Base-by-base conservation (phyloP, 805 yeast genomes). In the Cyberlindnera americana region DNA sequence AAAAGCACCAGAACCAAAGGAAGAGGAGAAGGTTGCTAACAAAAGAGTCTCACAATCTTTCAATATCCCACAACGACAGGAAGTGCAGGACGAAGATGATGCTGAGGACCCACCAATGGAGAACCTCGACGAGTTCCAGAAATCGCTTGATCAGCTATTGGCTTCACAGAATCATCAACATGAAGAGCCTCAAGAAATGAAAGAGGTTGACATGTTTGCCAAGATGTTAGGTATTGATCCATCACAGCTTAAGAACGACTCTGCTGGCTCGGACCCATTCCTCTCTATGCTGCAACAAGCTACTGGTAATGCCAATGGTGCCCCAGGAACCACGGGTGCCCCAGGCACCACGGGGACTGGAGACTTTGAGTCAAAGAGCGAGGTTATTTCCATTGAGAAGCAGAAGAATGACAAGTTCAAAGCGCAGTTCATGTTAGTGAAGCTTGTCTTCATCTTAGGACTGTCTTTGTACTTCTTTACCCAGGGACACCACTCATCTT, bases 11-110 rank as follows among this genome's bases (percentile, higher is more conserved):
- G 23, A 27, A 9, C 18, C 34, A 14, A 5, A 9, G 19, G 15
- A n/a, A 12, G 19, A 16, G 21, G 8, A 6, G 2, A 37, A 25
- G 9, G 37, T 11, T 2, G 19, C 41, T 23, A 27, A 27, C 25
- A 49, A 41, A 19, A 39, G 58, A 21, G 50, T 50, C 24, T 49
- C 56, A 1, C 54, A 49, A 26, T 40, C 42, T 11, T 46, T 46
- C 21, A 18, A 30, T 21, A 25, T 21, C 18, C 29, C 34, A 24
- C 15, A n/a, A 23, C 26, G 11, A 14, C 19, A 19, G 11, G 14
- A 12, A 5, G 32, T 14, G 3, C 13, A 26, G 16, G 43, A 44
- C 10, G 49, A 47, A 18, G 40, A 40, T 2, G 43, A 45, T 17
- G 13, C 26, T 4, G 42, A 34, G 1, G 42, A 35, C 23, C 35